These are phyloP conservation scores for Butyriboletus appendiculatus DNA, from an alignment of 1,284 basidiomycete genomes.

Conservation along the genomic window DNA sequence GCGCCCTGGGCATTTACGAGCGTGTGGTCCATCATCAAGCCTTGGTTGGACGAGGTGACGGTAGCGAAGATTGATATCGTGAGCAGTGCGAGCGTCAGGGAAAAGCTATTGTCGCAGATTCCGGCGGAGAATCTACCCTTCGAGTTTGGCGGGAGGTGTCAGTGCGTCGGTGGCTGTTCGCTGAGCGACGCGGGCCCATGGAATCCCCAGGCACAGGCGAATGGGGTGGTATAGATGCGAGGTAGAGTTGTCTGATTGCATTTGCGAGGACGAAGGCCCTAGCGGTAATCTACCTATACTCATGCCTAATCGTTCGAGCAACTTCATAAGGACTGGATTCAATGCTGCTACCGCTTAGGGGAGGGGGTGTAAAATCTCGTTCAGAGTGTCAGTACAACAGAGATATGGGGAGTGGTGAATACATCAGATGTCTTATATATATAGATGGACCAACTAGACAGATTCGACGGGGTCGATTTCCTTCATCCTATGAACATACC, in stretches of 20 bases:
- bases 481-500: constrained; percentile 20
- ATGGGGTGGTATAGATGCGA: constrained; percentile 22
- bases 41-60: constrained; percentile 95
- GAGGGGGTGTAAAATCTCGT: neutral
- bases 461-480: constrained; percentile 12
- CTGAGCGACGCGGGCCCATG: constrained; percentile 93
- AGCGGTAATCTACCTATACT: constrained; percentile 33
- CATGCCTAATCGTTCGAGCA: constrained; percentile 34
- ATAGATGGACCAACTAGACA: constrained; percentile 2
- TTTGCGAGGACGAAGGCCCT: constrained; percentile 3
- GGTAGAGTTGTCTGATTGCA: neutral
- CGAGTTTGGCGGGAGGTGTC: constrained; percentile 84
- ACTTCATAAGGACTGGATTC: constrained; percentile 8
- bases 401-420: neutral
- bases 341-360: neutral
- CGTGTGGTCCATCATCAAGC: constrained; percentile 90
- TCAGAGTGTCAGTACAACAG: neutral
- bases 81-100: constrained; percentile 60
- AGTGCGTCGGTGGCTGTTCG: constrained; percentile 81
- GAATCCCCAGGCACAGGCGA: constrained; percentile 48
- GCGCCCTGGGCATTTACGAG: constrained; percentile 91
- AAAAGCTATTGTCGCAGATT: constrained; percentile 79
- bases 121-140: constrained; percentile 81
- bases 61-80: constrained; percentile 91
- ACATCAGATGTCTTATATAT: too few species aligned